Evolutionary conservation across 441 rosid species (phyloP).

Genomic region (Populus hybrid): DNA sequence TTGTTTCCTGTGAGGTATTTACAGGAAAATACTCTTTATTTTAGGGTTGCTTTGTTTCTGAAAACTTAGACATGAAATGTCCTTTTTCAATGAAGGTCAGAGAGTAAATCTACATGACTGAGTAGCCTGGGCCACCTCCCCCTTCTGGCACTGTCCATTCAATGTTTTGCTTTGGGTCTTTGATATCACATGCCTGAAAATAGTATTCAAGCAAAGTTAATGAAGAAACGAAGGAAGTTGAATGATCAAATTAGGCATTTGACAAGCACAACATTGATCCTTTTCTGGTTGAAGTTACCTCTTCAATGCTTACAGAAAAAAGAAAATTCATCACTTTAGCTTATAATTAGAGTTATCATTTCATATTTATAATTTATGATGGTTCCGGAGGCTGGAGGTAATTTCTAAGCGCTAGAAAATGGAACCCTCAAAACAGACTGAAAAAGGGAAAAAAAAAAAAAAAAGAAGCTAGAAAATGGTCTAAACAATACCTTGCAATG

Average conservation of each 20-base stretch:
- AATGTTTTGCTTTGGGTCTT: conserved; percentile 93
- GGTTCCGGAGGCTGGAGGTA: not conserved
- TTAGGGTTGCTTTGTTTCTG: not conserved
- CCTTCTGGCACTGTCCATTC: conserved; percentile 98
- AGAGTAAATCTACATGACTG: conserved; percentile 50
- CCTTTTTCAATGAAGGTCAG: not conserved
- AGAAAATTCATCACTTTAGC: not conserved
- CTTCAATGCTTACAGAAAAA: not conserved
- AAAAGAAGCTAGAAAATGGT: not conserved
- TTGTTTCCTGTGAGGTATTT: not conserved
- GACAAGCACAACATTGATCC: not conserved
- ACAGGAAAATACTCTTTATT: not conserved
- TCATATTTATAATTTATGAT: too few relatives aligned
- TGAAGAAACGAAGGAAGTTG: not conserved
- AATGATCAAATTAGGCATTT: not conserved
- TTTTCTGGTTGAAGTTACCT: not conserved
- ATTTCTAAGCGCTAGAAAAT: not conserved
- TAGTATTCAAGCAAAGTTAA: not conserved
- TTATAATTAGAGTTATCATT: not conserved
- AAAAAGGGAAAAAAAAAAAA: not conserved
- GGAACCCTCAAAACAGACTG: not conserved
- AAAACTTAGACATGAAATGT: not conserved
- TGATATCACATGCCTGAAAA: conserved; percentile 83
- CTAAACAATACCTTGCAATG: conserved; percentile 78
- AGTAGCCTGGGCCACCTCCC: conserved; percentile 93